Percentiles rank a stretch among this genome's conserved stretches.
Conservation (phyloP, 2,329 filamentous ascomycete genomes). For the Colletotrichum falcatum region DNA sequence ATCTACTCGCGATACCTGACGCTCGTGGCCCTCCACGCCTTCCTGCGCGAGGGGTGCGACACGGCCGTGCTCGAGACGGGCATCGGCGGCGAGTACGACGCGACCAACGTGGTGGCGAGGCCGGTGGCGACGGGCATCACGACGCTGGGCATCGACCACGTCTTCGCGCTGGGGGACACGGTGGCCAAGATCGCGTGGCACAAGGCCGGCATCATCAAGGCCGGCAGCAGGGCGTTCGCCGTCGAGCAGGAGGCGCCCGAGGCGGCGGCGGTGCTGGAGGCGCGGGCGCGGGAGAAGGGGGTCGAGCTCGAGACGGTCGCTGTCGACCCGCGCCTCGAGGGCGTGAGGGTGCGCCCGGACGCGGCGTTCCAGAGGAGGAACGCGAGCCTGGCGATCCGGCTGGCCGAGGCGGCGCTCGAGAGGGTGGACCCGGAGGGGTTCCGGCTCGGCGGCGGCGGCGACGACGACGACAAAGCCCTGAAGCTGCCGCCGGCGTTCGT, state of each 20-base stretch:
- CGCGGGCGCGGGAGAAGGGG: conserved; percentile 68
- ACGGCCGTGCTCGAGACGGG: conserved; percentile 91
- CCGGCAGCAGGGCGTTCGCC: conserved; percentile 58
- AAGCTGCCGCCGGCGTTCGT: conserved; percentile 66
- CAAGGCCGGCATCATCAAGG: conserved; percentile 89
- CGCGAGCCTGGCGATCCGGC: conserved; percentile 65
- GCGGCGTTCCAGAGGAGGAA: conserved; percentile 70
- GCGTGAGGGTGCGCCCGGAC: conserved; percentile 60
- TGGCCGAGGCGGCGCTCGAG: conserved; percentile 62
- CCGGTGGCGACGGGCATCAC: conserved; percentile 76
- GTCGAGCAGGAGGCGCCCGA: conserved; percentile 48
- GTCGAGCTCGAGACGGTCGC: conserved; percentile 22
- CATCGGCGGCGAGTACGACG: conserved; percentile 93
- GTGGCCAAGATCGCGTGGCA: conserved; percentile 89
- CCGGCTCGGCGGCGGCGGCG: neutral
- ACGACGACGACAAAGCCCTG: no score
- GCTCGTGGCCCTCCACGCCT: conserved; percentile 87
- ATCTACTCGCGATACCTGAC: conserved; percentile 95
- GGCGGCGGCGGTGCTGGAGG: conserved; percentile 65
- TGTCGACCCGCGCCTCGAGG: conserved; percentile 52
- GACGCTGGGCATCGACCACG: conserved; percentile 87
- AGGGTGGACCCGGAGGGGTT: conserved; percentile 51
- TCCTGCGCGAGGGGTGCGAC: conserved; percentile 79
- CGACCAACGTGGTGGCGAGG: conserved; percentile 80
- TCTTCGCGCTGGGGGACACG: conserved; percentile 81